Conservation (phyloP, 306 rosid genomes). For the Carpinus fangiana region DNA sequence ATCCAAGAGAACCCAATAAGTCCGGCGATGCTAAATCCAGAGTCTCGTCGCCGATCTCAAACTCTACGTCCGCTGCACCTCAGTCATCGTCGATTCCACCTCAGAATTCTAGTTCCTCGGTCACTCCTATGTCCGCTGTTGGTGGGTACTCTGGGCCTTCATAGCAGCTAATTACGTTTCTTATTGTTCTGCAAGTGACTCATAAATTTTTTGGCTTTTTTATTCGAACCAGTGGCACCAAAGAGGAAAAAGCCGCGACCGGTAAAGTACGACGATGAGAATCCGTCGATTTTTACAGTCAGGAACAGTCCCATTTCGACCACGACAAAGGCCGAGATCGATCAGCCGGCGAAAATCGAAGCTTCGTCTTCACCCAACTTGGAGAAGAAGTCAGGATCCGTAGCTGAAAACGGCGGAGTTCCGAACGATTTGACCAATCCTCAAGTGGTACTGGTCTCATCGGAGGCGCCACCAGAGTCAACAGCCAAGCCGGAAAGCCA, state of each 20-base stretch:
- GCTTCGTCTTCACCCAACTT: conserved; percentile 40
- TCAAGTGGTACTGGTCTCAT: conserved; percentile 19
- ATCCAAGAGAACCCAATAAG: conserved; percentile 50
- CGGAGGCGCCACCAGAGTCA: conserved; percentile 49
- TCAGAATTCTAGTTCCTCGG: conserved; percentile 58
- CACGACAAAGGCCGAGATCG: conserved; percentile 37
- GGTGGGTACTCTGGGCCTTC: conserved; percentile 54
- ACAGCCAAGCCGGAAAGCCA: conserved; percentile 49
- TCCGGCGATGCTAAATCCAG: conserved; percentile 62
- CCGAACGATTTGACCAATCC: conserved; percentile 31
- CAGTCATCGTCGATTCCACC: conserved; percentile 37
- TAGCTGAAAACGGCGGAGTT: conserved; percentile 47
- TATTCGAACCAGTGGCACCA: conserved; percentile 52
- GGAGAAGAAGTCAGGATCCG: conserved; percentile 60
- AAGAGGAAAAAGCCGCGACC: conserved; percentile 91
- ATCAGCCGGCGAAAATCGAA: conserved; percentile 56
- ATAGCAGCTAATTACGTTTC: conserved; percentile 3
- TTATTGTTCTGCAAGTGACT: neutral
- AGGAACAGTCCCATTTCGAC: conserved; percentile 59
- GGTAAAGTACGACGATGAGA: conserved; percentile 70
- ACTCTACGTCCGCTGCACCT: conserved; percentile 41
- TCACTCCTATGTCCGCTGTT: conserved; percentile 50
- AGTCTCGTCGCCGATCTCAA: conserved; percentile 80
- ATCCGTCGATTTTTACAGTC: conserved; percentile 34
- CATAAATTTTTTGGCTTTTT: conserved; percentile 10